Conservation (phyloP, 1,284 basidiomycete genomes). For the Sanghuangporus baumii region DNA sequence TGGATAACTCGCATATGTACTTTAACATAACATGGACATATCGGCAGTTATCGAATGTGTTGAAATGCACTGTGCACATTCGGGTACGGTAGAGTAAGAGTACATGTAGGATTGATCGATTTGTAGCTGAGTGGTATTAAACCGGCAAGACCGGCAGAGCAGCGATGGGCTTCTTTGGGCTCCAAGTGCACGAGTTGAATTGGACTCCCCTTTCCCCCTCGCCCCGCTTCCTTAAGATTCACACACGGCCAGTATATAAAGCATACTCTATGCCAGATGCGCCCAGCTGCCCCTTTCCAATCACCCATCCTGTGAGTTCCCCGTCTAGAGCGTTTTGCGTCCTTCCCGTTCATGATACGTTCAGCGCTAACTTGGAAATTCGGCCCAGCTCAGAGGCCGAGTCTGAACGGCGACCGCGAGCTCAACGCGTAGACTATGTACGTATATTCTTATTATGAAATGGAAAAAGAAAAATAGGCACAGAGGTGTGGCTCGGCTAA, state of each 20-base stretch:
- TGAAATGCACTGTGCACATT: not conserved
- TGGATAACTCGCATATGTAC: not conserved
- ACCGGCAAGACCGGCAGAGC: not conserved
- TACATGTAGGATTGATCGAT: not conserved
- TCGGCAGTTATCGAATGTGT: not conserved
- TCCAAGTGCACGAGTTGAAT: not conserved
- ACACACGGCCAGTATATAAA: not conserved
- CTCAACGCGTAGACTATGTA: constrained; percentile 10
- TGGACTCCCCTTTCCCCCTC: not conserved
- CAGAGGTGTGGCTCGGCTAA: not conserved
- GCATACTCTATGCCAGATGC: not conserved
- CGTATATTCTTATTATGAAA: not conserved
- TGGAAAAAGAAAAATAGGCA: not conserved
- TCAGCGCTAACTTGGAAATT: not conserved
- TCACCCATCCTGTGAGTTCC: not conserved
- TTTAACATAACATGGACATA: not conserved
- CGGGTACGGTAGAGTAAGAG: not conserved
- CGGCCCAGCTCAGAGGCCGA: not conserved
- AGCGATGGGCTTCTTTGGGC: not conserved
- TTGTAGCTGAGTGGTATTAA: not conserved
- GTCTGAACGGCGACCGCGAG: constrained; percentile 3
- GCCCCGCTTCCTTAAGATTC: not conserved
- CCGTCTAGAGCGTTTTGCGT: not conserved
- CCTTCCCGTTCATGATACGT: not conserved
- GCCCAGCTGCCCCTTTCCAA: not conserved